phyloP scores from a whole-genome alignment of 108 stramenopile species.

The Bacterosira constricta region DNA sequence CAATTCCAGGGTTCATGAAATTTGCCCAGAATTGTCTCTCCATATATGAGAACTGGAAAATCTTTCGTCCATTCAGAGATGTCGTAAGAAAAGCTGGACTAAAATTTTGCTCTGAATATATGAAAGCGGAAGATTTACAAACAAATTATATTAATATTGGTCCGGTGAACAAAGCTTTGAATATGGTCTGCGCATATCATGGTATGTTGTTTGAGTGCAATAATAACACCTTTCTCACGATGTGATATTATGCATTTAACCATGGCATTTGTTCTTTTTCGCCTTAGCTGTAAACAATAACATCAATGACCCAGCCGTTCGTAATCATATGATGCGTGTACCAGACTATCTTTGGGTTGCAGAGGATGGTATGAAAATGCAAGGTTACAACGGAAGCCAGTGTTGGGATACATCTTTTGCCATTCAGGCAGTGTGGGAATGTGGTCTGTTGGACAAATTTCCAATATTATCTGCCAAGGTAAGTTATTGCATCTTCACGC shows the following conservation, averaged over 20 bases:
- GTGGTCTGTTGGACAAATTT: constrained; percentile 79
- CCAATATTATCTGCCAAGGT: constrained; percentile 70
- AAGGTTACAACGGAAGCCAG: constrained; percentile 98
- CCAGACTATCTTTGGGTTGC: constrained; percentile 98
- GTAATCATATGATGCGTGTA: constrained; percentile 87
- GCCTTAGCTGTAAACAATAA: constrained; percentile 51
- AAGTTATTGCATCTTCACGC: background rate
- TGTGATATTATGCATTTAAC: background rate
- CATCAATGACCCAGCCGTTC: constrained; percentile 62
- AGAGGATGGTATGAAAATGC: constrained; percentile 99
- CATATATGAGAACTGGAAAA: constrained; percentile 78
- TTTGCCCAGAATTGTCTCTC: constrained; percentile 81
- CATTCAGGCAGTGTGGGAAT: constrained; percentile 89
- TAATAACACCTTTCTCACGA: background rate
- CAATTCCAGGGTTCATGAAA: constrained; percentile 87
- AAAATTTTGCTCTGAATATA: constrained; percentile 83
- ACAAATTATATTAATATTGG: constrained; percentile 97
- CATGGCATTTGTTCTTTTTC: background rate
- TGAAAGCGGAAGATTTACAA: constrained; percentile 95
- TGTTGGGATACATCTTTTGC: constrained; percentile 99
- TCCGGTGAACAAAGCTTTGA: constrained; percentile 97
- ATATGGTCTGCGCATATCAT: constrained; percentile 88
- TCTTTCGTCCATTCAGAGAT: constrained; percentile 74
- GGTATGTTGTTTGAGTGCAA: constrained; percentile 35
- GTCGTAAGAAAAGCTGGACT: constrained; percentile 69